Base-by-base conservation (phyloP, 768 basidiomycete species). In the Phlebiopsis gigantea region DNA sequence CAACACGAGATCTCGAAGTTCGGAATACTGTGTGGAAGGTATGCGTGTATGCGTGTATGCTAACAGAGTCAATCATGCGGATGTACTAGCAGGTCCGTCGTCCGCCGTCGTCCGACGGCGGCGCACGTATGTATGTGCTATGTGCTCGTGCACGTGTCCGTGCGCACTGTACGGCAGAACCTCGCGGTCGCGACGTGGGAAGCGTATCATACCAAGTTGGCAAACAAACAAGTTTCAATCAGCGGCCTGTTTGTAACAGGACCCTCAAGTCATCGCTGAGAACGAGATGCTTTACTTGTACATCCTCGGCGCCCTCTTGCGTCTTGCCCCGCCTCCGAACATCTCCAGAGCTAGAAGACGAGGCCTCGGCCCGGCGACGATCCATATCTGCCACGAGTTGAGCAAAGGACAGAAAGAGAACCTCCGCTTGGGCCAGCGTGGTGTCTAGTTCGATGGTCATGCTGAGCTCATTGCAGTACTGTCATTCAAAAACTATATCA, bases 391-490 rank as follows among this genome's bases (percentile, higher is more conserved):
- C 88, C 21, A 98, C 86, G 21, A 97, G 73, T 65, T 90, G 87
- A 12, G 85, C 76, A 74, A 97, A 98, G 1, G 93, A 93, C 1
- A 96, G 79, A 78, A 92, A 98, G 21, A 99, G 79, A 15, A 98
- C 94, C 71, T 99, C 97, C 9, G 96, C 97, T 72, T 98, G 97
- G 0, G 93, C 88, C 8, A 99, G 81, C 19, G 97, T 96, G 0
- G 87, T 84, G 68, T 97, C 89, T n/a, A 98, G 81, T 68, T 98
- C 97, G 63, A 99, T 96, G 51, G 93, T 92, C 87, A 93, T 93
- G 72, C 88, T 91, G 59, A 96, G 83, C 64, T 96, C 92, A 66
- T 95, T 96, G 75, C 90, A 92, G 65, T 95, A 97, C 86, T 88
- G 62, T 42, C 34, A 39, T 39, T 48, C 30, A 44, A 29, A 57